phyloP scores from a whole-genome alignment of 495 filamentous ascomycete species.

The Tuber calosporum region DNA sequence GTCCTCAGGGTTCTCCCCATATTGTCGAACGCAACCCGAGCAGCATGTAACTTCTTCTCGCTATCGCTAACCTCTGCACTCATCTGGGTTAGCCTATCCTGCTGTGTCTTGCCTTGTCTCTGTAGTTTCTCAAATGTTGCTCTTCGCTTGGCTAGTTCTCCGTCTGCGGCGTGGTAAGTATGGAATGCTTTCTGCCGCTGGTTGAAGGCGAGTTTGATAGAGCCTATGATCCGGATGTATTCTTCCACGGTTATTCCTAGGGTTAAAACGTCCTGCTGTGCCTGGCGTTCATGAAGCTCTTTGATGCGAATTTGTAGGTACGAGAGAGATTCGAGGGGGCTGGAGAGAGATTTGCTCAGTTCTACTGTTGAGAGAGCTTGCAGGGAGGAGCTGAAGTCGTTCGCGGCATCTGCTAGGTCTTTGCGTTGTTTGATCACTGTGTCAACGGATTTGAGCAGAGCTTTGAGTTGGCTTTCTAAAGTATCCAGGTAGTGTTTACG shows the following conservation, averaged over 20 bases:
- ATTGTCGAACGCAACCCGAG: conserved; percentile 85
- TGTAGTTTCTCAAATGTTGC: conserved; percentile 82
- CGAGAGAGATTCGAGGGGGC: conserved; percentile 78
- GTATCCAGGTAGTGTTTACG: conserved; percentile 89
- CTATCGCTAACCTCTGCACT: conserved; percentile 87
- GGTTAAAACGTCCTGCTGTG: conserved; percentile 92
- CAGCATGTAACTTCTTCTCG: conserved; percentile 86
- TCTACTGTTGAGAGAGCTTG: conserved; percentile 66
- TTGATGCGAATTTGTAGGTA: conserved; percentile 88
- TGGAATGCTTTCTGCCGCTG: conserved; percentile 94
- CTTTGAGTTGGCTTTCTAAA: conserved; percentile 88
- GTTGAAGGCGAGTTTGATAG: conserved; percentile 80
- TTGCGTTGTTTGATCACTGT: conserved; percentile 84
- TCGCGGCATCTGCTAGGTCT: conserved; percentile 82
- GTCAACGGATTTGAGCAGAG: conserved; percentile 86
- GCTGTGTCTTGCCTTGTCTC: conserved; percentile 85
- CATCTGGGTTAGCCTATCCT: conserved; percentile 85
- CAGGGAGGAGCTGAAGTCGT: conserved; percentile 85
- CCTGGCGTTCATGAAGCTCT: conserved; percentile 92
- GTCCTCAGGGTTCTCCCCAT: conserved; percentile 89
- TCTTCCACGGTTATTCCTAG: conserved; percentile 96
- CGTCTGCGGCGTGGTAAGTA: conserved; percentile 81
- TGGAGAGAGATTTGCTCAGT: conserved; percentile 56
- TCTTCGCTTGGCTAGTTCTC: conserved; percentile 79
- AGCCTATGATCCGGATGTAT: conserved; percentile 91